Evolutionary conservation across 257 asterid genomes (phyloP).

Genomic region (Fraxinus excelsior): DNA sequence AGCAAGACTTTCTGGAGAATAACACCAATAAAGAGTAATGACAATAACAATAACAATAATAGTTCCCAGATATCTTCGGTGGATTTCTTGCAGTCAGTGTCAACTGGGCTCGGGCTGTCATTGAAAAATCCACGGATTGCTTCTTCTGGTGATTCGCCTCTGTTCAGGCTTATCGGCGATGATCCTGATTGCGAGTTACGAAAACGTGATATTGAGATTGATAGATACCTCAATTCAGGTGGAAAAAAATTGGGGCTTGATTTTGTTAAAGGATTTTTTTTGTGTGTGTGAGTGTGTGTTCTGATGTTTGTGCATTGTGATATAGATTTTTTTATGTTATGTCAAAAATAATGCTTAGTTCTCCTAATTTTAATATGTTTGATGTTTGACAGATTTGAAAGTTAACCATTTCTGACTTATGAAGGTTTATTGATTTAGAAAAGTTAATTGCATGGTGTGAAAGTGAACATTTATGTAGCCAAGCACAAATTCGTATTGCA

Average conservation of each 20-base stretch:
- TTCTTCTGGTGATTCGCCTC: constrained; percentile 35
- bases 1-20: constrained; percentile 70
- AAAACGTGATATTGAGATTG: constrained; percentile 83
- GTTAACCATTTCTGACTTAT: neutral
- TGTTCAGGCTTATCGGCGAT: constrained; percentile 69
- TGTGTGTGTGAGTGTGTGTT: neutral
- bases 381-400: neutral
- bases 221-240: constrained; percentile 88
- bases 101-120: constrained; percentile 95
- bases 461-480: neutral
- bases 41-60: constrained; percentile 29
- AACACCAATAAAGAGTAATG: constrained; percentile 27
- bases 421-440: neutral
- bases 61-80: constrained; percentile 78
- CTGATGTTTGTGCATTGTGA: neutral
- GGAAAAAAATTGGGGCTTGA: constrained; percentile 6
- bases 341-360: neutral
- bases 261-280: neutral
- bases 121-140: constrained; percentile 50
- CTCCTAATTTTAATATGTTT: neutral
- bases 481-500: neutral
- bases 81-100: constrained; percentile 83
- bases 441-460: neutral
- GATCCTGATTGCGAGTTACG: constrained; percentile 71
- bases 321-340: neutral